A percentile compares a stretch with the other conserved stretches of the same genome.
Conservation (phyloP, 192 early-diverging fungal species). For the Dissophora globulifera region DNA sequence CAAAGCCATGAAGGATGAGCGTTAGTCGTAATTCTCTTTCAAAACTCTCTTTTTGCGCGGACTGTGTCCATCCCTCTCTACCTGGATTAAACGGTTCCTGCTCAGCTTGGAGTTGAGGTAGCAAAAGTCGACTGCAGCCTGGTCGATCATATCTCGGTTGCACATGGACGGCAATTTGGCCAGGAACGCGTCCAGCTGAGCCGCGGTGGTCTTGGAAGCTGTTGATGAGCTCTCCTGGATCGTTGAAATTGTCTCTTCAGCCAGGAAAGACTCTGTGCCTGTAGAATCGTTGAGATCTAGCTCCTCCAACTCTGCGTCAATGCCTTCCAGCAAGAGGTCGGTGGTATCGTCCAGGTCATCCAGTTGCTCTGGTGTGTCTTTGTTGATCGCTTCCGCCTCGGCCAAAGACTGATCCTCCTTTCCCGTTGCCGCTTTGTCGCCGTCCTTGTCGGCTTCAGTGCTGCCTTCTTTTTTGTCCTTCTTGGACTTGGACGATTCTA, state of each 20-base stretch:
- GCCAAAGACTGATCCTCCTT: conserved; percentile 49
- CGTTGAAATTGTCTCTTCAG: conserved; percentile 24
- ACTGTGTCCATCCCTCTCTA: too few species aligned
- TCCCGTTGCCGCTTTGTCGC: conserved; percentile 50
- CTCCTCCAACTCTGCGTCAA: conserved; percentile 41
- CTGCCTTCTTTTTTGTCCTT: conserved; percentile 50
- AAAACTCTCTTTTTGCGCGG: too few species aligned
- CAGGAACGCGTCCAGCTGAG: conserved; percentile 75
- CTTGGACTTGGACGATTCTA: conserved; percentile 65
- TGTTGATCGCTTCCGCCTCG: conserved; percentile 20
- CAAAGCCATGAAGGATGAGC: not conserved
- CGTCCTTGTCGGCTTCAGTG: conserved; percentile 25
- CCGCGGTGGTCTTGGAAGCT: conserved; percentile 43
- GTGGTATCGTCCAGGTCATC: conserved; percentile 36
- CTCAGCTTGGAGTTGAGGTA: conserved; percentile 86
- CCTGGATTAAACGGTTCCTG: conserved; percentile 79
- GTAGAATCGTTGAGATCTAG: conserved; percentile 25
- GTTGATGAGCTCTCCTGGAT: conserved; percentile 12
- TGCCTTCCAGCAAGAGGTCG: conserved; percentile 29
- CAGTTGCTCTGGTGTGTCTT: conserved; percentile 19
- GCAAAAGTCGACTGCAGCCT: conserved; percentile 92
- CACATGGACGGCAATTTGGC: conserved; percentile 77
- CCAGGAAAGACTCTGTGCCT: conserved; percentile 38
- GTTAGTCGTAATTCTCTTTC: too few species aligned
- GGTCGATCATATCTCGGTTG: conserved; percentile 89